Evolutionary conservation across 179 eudicot genomes (phyloP).

Genomic region (Amaranthus tricolor): DNA sequence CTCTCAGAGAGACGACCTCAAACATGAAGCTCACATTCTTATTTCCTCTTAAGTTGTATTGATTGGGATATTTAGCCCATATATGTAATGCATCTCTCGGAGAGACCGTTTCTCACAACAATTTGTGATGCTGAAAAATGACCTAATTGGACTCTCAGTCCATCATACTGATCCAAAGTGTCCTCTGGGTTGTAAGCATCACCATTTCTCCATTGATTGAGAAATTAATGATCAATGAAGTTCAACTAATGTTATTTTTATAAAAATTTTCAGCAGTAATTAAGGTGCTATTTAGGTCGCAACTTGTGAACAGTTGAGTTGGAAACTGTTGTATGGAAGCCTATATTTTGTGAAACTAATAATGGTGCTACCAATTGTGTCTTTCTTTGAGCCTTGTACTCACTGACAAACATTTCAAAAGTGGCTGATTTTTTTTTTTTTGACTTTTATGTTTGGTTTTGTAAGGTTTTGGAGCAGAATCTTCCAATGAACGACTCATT

Average conservation of each 20-base stretch:
- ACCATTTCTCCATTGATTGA: background rate
- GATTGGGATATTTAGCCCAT: too few relatives aligned
- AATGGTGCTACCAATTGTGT: background rate
- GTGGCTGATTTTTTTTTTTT: background rate
- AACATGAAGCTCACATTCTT: too few relatives aligned
- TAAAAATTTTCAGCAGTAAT: background rate
- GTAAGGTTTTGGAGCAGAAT: slow-evolving; percentile 86
- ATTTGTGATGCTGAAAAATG: background rate
- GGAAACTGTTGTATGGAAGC: too few relatives aligned
- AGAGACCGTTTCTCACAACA: too few relatives aligned
- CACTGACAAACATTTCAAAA: background rate
- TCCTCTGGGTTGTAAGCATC: background rate
- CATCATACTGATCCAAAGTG: background rate
- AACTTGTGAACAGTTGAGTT: background rate
- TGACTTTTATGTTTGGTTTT: slow-evolving; percentile 2
- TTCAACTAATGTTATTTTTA: background rate
- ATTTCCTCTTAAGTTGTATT: too few relatives aligned
- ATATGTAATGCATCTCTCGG: too few relatives aligned
- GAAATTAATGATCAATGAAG: background rate
- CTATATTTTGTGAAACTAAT: background rate
- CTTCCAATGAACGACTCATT: slow-evolving; percentile 82
- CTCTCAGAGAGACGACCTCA: too few relatives aligned
- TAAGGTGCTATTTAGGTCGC: background rate
- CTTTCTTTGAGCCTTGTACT: background rate
- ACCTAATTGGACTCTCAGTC: background rate